Base-by-base conservation (phyloP, 306 rosid genomes). In the Chamaecrista fasciculata region DNA sequence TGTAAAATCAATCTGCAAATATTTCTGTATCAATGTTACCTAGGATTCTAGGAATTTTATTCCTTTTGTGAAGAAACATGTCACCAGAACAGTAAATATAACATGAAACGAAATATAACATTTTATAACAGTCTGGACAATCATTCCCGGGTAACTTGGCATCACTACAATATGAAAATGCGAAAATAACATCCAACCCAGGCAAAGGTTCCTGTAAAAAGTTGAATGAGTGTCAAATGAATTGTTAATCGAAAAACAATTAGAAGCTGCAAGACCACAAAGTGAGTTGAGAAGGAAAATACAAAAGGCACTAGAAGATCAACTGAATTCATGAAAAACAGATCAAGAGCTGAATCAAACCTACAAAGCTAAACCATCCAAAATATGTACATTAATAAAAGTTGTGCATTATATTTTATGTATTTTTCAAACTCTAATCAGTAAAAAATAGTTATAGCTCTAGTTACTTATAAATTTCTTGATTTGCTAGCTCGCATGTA, bases 131-230 rank as follows among this genome's bases (percentile, higher is more conserved):
- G 64, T 72, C 81, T 55, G 73, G 75, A 76, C 85, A 77, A 73
- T 62, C 70, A 86, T 56, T 78, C 76, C 76, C 61, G 67, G 42
- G 75, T 34, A 79, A 80, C 65, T 75, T 70, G 65, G 75, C 76
- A 49, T 64, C 77, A 85, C 76, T 18, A 55, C 65, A 70, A 26
- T 4, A 59, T 66, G 73, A 84, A 78, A 84, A 62, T 69, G 80
- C 69, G 81, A 75, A 74, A 69, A 39, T 69, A 79, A 71, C 86
- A 74, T 66, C 83, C 24, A 65, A 50, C 50, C 70, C 73, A 68
- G 46, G 69, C 63, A 23, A 58, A 58, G 57, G 59, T 74, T 68
- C 92, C 92, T 85, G 89, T n/a, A 59, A 57, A 63, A 75, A 75
- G 70, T 43, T 11, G 33, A 75, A 5, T 33, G 16, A 26, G 46